Evolutionary conservation across 1,139 yeast genomes (phyloP).

Genomic region (Candida pseudoviswanathii): DNA sequence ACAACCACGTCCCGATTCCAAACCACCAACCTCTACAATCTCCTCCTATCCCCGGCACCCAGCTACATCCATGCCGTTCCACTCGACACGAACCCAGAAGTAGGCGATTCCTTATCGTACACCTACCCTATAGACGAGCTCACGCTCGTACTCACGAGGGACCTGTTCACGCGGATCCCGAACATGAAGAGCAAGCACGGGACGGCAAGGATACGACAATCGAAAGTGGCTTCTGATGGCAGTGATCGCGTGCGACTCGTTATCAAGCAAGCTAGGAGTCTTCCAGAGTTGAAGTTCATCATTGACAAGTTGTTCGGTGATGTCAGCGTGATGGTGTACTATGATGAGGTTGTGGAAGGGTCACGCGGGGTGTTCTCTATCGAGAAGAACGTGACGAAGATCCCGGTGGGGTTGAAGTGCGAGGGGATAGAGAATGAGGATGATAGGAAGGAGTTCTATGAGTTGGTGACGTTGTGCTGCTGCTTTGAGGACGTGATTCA

Average conservation of each 20-base stretch:
- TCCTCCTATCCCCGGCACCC: not conserved
- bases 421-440: slow-evolving; percentile 4
- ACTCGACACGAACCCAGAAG: not conserved
- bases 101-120: not conserved
- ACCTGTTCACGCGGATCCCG: slow-evolving; percentile 1
- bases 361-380: not conserved
- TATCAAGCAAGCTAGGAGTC: not conserved
- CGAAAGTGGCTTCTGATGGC: not conserved
- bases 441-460: slow-evolving; percentile 7
- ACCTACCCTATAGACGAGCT: not conserved
- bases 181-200: slow-evolving; percentile 3
- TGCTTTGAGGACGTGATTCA: slow-evolving; percentile 5
- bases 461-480: slow-evolving; percentile 8
- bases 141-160: not conserved
- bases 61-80: not conserved
- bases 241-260: not conserved
- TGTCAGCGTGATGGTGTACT: not conserved
- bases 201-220: not conserved
- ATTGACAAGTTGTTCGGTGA: slow-evolving; percentile 4
- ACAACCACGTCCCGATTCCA: not conserved
- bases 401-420: not conserved
- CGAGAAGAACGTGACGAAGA: not conserved
- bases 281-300: slow-evolving; percentile 11
- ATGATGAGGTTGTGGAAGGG: not conserved
- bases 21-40: not conserved